Conservation (phyloP, 495 filamentous ascomycete genomes). For the Penicillium roqueforti region DNA sequence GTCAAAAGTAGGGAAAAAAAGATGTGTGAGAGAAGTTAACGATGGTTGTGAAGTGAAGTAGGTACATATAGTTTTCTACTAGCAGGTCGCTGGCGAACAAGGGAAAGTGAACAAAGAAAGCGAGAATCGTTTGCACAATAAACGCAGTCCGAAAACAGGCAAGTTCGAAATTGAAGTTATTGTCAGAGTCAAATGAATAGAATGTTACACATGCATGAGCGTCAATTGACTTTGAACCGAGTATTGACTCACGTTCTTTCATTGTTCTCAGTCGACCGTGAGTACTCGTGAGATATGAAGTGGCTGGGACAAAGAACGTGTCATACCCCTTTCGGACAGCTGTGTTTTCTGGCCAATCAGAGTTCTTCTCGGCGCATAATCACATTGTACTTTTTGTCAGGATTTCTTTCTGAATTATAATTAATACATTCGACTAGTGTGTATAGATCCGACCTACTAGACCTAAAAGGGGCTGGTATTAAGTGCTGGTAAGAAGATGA, state of each 20-base stretch:
- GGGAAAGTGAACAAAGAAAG: neutral
- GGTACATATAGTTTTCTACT: neutral
- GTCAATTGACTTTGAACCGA: neutral
- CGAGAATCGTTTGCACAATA: neutral
- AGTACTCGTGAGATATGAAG: neutral
- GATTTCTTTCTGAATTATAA: too few relatives aligned
- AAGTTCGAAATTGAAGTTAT: neutral
- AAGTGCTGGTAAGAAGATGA: too few relatives aligned
- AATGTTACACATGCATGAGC: too few relatives aligned
- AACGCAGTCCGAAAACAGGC: neutral
- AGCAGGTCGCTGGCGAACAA: neutral
- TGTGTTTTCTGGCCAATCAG: too few relatives aligned
- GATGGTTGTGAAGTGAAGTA: neutral
- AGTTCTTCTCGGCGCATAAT: too few relatives aligned
- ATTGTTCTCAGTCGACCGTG: neutral
- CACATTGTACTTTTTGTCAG: too few relatives aligned
- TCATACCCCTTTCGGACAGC: too few relatives aligned
- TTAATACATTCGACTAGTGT: too few relatives aligned
- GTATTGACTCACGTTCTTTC: neutral
- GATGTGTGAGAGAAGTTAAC: constrained; percentile 2
- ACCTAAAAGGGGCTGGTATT: too few relatives aligned
- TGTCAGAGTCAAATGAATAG: neutral
- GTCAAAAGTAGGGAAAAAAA: neutral
- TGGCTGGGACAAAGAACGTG: neutral
- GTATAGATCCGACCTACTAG: too few relatives aligned